Percentiles rank a stretch among this genome's conserved stretches.
phyloP scores from a whole-genome alignment of 768 basidiomycete species.

The Pleurotus pulmonarius region DNA sequence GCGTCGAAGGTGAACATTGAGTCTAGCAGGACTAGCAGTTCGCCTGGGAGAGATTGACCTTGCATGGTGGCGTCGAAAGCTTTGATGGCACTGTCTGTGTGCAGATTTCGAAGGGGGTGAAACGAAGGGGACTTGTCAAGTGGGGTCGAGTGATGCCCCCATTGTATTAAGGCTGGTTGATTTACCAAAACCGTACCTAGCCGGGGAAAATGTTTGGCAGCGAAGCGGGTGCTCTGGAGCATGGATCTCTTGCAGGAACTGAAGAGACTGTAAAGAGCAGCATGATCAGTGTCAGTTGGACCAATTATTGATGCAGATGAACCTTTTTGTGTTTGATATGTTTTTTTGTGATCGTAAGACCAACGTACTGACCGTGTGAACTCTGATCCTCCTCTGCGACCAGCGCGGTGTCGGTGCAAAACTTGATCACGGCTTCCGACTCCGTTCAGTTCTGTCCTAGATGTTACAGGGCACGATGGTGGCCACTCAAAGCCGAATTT shows the following conservation, averaged over 20 bases:
- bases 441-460: too few relatives aligned
- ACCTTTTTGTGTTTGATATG: background rate
- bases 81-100: background rate
- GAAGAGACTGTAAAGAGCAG: background rate
- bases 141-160: background rate
- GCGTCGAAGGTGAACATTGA: background rate
- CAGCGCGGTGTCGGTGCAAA: too few relatives aligned
- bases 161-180: background rate
- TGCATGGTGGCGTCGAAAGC: constrained; percentile 3
- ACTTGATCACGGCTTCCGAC: too few relatives aligned
- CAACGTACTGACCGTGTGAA: background rate
- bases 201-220: background rate
- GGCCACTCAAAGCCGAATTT: too few relatives aligned
- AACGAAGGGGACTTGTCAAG: background rate
- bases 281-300: constrained; percentile 1
- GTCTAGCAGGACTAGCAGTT: constrained; percentile 1
- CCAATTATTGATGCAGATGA: background rate
- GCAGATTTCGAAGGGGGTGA: background rate
- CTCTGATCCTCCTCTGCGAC: too few relatives aligned
- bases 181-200: background rate
- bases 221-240: constrained; percentile 1
- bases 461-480: too few relatives aligned
- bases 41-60: background rate
- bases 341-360: background rate
- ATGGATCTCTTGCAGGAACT: background rate